These are phyloP conservation scores for Trichoderma asperelloides DNA, from an alignment of 495 filamentous ascomycete species.

Conservation along the genomic window DNA sequence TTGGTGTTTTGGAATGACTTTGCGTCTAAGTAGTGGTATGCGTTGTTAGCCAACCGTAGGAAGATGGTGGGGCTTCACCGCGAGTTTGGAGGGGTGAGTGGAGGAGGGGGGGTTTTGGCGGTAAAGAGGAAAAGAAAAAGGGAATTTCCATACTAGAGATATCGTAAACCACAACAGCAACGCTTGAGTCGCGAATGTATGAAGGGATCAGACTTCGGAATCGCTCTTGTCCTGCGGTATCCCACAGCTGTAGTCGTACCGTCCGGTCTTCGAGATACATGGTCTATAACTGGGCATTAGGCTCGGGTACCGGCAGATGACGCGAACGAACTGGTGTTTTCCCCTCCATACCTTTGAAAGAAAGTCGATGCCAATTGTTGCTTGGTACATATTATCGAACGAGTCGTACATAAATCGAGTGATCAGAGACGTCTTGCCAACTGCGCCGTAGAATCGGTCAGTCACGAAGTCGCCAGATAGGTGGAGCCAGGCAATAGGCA, in stretches of 20 bases:
- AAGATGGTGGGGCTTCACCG: slow-evolving; percentile 3
- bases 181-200: slow-evolving; percentile 94
- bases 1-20: slow-evolving; percentile 96
- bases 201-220: slow-evolving; percentile 95
- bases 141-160: slow-evolving; percentile 60
- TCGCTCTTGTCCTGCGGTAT: slow-evolving; percentile 94
- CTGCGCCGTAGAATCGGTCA: slow-evolving; percentile 38
- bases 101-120: slow-evolving; percentile 9
- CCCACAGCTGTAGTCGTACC: slow-evolving; percentile 95
- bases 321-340: slow-evolving; percentile 7
- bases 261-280: slow-evolving; percentile 99
- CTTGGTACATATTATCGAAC: slow-evolving; percentile 99
- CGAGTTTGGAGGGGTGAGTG: slow-evolving; percentile 10
- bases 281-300: slow-evolving; percentile 49
- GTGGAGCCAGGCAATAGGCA: slow-evolving; percentile 9
- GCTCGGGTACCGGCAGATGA: slow-evolving; percentile 1
- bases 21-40: slow-evolving; percentile 41
- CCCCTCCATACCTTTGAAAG: slow-evolving; percentile 71
- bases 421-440: slow-evolving; percentile 97
- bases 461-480: slow-evolving; percentile 14
- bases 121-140: not conserved
- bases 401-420: slow-evolving; percentile 99
- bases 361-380: slow-evolving; percentile 98
- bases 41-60: not conserved
- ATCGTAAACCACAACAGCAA: slow-evolving; percentile 97